Evolutionary conservation across 208 protist species (phyloP), one percentile per base, ranked within the genome.

Genomic region (Acanthamoeba quina): DNA sequence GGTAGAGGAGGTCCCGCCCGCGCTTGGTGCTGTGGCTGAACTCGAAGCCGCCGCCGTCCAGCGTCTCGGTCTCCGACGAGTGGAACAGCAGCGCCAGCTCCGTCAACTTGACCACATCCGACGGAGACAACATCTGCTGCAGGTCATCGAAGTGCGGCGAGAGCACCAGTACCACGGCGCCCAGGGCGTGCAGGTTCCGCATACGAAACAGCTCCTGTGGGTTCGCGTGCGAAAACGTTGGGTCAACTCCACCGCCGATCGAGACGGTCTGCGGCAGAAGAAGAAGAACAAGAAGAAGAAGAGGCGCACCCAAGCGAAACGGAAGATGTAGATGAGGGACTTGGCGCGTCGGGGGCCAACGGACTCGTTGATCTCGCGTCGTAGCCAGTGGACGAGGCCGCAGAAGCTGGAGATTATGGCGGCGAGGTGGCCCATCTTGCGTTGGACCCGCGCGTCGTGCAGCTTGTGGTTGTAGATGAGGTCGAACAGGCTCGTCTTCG

Each of bases 21-120:
- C 72, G 31, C 24, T 80, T 80, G 31, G 72, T 80, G 72, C 72
- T 80, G 44, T 80, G 72, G 9, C 72, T 80, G 72, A 80, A 80
- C 72, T 80, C 72, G 44, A 80, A 80, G 21, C 44, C 24, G 17
- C 72, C 72, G 37, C 72, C 72, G 37, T 80, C 72, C 31, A 80
- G 34, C 19, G 31, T 80, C 10, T 49, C 72, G 44, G 21, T 80
- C 44, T 80, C 72, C 37, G 72, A 52, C 21, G 44, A 44, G 17
- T 52, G 31, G 72, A 80, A 80, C 72, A 80, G 31, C 41, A 80
- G 72, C 72, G 37, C 24, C 31, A 80, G 72, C 72, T 80, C 72
- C 1, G 72, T 80, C 19, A 80, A 24, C 44, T 80, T 37, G 19
- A 0, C 0, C 41, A 80, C 72, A 9, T 80, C 72, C 15, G 72